A percentile compares a stretch with the other conserved stretches of the same genome.
phyloP scores from a whole-genome alignment of 306 rosid genomes.

The Castanopsis chinensis region DNA sequence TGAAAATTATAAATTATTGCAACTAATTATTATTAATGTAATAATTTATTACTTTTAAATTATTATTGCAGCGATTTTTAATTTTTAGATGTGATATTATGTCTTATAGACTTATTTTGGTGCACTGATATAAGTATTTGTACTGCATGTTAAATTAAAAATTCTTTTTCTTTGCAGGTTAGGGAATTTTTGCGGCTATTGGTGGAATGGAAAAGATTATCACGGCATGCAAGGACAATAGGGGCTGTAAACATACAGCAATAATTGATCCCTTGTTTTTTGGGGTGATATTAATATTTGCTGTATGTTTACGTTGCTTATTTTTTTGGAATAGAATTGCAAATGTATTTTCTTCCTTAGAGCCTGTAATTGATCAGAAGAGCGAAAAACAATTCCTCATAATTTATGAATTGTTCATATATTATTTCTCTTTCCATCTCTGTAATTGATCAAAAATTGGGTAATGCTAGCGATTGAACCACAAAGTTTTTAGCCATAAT shows the following conservation, averaged over 20 bases:
- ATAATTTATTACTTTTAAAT: no score
- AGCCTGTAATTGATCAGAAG: background rate
- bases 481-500: no score
- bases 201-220: constrained; percentile 67
- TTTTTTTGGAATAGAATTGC: background rate
- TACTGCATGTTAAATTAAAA: background rate
- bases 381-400: background rate
- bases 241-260: background rate
- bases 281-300: background rate
- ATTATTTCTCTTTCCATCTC: background rate
- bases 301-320: background rate
- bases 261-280: background rate
- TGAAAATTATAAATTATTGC: no score
- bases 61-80: no score
- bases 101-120: no score
- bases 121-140: no score
- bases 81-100: no score
- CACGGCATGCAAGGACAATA: constrained; percentile 21
- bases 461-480: no score
- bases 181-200: constrained; percentile 72
- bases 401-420: background rate
- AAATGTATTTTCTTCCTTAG: background rate
- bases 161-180: constrained; percentile 39
- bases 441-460: no score
- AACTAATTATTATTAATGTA: no score